A percentile compares a stretch with the other conserved stretches of the same genome.
Evolutionary conservation across 352 stramenopile species (phyloP).

Genomic region (Phytophthora nicotianae): DNA sequence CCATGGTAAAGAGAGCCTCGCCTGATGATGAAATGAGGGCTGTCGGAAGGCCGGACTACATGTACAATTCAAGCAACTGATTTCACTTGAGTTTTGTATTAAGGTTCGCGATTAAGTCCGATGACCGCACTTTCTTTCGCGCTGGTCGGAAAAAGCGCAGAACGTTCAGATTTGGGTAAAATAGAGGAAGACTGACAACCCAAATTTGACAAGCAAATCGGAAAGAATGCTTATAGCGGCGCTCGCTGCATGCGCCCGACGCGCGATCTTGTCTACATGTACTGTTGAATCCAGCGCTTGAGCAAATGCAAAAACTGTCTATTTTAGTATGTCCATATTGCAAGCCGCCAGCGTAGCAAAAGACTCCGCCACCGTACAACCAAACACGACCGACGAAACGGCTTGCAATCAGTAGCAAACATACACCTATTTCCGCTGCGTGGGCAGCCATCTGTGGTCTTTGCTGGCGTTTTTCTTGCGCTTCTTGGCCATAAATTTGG

Average conservation of each 20-base stretch:
- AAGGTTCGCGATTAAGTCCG: not conserved
- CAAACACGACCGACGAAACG: not conserved
- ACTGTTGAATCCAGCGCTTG: not conserved
- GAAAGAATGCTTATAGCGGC: too few relatives aligned
- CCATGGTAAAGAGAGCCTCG: conserved; percentile 11
- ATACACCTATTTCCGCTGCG: conserved; percentile 62
- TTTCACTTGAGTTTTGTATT: conserved; percentile 13
- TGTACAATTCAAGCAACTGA: conserved; percentile 13
- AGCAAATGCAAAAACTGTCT: conserved; percentile 25
- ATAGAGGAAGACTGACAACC: not conserved
- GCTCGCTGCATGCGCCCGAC: too few relatives aligned
- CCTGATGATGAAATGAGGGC: conserved; percentile 12
- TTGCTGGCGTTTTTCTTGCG: conserved; percentile 94
- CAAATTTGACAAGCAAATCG: too few relatives aligned
- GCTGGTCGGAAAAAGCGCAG: conserved; percentile 13
- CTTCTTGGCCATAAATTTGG: conserved; percentile 94
- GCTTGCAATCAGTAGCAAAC: not conserved
- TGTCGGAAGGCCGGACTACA: conserved; percentile 13
- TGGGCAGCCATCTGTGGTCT: conserved; percentile 91
- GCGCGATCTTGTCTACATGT: too few relatives aligned
- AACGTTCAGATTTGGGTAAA: conserved; percentile 47
- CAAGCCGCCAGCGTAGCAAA: conserved; percentile 11
- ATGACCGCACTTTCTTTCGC: conserved; percentile 11
- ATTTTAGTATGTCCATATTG: conserved; percentile 26
- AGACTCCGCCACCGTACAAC: conserved; percentile 9